Conservation (phyloP, 768 basidiomycete genomes). For the Suillus sp. region DNA sequence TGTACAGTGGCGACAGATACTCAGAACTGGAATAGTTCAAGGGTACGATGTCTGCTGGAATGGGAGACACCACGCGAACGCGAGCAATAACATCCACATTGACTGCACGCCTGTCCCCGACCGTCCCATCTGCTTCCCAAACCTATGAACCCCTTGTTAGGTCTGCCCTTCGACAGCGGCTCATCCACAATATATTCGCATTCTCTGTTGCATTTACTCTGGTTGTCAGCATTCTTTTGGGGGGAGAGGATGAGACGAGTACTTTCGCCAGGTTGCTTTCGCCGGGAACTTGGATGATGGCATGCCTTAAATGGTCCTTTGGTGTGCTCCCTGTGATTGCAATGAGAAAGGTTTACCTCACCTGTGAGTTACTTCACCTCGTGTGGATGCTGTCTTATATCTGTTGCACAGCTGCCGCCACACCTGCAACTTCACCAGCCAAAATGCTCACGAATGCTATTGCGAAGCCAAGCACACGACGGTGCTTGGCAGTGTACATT, state of each 20-base stretch:
- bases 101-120: constrained; percentile 49
- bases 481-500: constrained; percentile 48
- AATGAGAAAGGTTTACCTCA: constrained; percentile 58
- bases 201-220: constrained; percentile 53
- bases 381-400: neutral
- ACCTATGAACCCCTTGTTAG: constrained; percentile 70
- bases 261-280: constrained; percentile 41
- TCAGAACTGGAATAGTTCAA: neutral
- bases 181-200: constrained; percentile 55
- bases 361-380: constrained; percentile 45
- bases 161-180: constrained; percentile 59
- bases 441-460: constrained; percentile 48
- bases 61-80: constrained; percentile 21
- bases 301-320: constrained; percentile 48
- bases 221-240: constrained; percentile 39
- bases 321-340: constrained; percentile 60
- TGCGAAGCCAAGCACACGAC: constrained; percentile 47
- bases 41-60: constrained; percentile 7
- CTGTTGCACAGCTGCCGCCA: constrained; percentile 43
- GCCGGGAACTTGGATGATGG: constrained; percentile 45
- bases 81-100: constrained; percentile 42
- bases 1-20: neutral
- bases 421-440: constrained; percentile 54
- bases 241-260: constrained; percentile 19
- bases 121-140: constrained; percentile 58